phyloP scores from a whole-genome alignment of 2,329 filamentous ascomycete species.

The Byssochlamys sp. region DNA sequence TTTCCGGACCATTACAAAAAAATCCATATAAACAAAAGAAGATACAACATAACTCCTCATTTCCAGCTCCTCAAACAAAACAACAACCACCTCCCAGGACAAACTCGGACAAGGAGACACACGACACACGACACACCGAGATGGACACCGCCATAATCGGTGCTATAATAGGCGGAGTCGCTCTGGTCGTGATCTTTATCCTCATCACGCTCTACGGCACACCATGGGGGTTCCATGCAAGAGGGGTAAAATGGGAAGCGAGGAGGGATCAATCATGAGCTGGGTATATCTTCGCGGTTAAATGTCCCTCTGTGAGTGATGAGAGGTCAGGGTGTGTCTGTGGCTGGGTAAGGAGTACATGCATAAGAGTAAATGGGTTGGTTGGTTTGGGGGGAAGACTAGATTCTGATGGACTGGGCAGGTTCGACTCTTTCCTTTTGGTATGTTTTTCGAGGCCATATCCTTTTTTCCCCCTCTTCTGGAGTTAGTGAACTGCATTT shows the following conservation, averaged over 20 bases:
- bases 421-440: no score
- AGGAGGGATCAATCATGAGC: not conserved
- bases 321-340: no score
- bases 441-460: no score
- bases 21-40: no score
- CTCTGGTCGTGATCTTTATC: not conserved
- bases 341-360: no score
- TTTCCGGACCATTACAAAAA: no score
- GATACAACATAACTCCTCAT: no score
- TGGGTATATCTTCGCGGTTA: not conserved
- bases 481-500: no score
- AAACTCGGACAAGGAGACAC: not conserved
- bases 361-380: no score
- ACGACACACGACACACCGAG: not conserved
- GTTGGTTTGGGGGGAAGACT: no score
- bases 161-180: not conserved
- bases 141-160: not conserved
- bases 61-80: not conserved
- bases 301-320: not conserved
- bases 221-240: not conserved
- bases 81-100: not conserved
- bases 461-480: no score
- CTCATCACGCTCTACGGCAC: not conserved
- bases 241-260: not conserved
- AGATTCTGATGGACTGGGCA: no score